Evolutionary conservation across 371 early-diverging fungal genomes (phyloP).

Genomic region (Apophysomyces trapeziformis): DNA sequence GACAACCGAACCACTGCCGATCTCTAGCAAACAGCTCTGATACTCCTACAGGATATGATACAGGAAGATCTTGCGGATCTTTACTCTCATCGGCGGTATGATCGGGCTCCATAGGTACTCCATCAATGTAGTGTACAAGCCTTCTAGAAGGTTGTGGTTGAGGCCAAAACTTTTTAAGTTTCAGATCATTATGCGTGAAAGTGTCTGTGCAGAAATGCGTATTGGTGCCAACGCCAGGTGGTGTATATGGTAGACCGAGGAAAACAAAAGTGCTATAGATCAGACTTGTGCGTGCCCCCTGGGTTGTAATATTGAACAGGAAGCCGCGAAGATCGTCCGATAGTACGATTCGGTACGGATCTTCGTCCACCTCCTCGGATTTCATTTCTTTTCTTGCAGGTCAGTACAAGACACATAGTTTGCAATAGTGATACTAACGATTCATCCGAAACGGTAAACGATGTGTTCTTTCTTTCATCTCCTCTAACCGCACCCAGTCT

Average conservation of each 20-base stretch:
- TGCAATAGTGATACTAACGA: conserved; percentile 16
- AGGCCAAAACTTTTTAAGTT: conserved; percentile 42
- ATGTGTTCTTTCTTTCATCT: conserved; percentile 19
- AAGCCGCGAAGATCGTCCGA: conserved; percentile 74
- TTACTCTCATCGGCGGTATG: conserved; percentile 16
- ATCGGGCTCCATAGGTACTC: conserved; percentile 53
- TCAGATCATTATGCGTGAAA: conserved; percentile 58
- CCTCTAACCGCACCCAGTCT: conserved; percentile 30
- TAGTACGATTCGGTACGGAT: conserved; percentile 73
- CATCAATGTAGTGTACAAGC: conserved; percentile 40
- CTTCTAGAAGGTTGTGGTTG: conserved; percentile 1
- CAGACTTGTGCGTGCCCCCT: conserved; percentile 42
- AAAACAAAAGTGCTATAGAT: conserved; percentile 60
- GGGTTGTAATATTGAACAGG: conserved; percentile 58
- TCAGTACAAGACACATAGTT: conserved; percentile 15
- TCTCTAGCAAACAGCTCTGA: conserved; percentile 45
- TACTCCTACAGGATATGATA: conserved; percentile 53
- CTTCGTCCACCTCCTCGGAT: conserved; percentile 51
- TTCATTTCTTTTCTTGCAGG: conserved; percentile 17
- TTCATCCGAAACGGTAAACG: conserved; percentile 39
- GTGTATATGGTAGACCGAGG: conserved; percentile 57
- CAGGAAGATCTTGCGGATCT: conserved; percentile 47
- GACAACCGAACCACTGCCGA: conserved; percentile 44
- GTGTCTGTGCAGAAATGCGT: conserved; percentile 56
- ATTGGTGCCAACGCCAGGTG: conserved; percentile 55